Base-by-base conservation (phyloP, 2,329 filamentous ascomycete genomes). In the Didymella pinodella region DNA sequence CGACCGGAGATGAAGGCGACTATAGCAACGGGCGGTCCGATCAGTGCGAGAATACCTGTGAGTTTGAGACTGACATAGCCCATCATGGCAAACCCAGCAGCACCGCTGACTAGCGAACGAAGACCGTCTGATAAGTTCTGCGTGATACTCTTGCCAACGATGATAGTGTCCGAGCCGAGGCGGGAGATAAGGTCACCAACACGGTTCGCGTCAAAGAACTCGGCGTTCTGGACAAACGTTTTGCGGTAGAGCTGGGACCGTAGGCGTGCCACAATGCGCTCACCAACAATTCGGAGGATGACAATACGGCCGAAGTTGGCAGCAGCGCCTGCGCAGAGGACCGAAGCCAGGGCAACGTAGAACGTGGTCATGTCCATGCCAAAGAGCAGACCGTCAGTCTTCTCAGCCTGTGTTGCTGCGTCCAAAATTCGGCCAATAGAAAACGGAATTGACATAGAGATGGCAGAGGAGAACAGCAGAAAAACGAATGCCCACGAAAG, bases 101-200 rank as follows among this genome's bases (percentile, higher is more conserved):
- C 88, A 66, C 95, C 95, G 66, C 93, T 97, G 61, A 99, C 94
- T 31, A 95, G 80, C 16, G 95, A 90, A 61, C 95, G 86, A 51
- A 99, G 84, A n/a, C 95, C 95, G 78, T 99, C 95, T 6, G 94
- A 98, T 48, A 99, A 82, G 74, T 99, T 99, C 74, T 98, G 94
- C 0, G 95, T 99, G 65, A 99, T 97, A 71, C 93, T 97, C 80
- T 99, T 99, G 74, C 94, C 95, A 54, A 99, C 95, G 72, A 99
- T 96, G 72, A 98, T 92, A 0, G 95, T 97, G 76, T 99, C 96
- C 2, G 93, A 96, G 71, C 94, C 93, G 45, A 99, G 86, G 36
- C 96, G 90, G 36, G 94, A 98, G 72, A 99, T 97, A 68, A 99
- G 82, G 75, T 99, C 95, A 75, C 95, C 95, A 26, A 97, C 93